Base-by-base conservation (phyloP, 768 basidiomycete species). In the Collybia sp. region DNA sequence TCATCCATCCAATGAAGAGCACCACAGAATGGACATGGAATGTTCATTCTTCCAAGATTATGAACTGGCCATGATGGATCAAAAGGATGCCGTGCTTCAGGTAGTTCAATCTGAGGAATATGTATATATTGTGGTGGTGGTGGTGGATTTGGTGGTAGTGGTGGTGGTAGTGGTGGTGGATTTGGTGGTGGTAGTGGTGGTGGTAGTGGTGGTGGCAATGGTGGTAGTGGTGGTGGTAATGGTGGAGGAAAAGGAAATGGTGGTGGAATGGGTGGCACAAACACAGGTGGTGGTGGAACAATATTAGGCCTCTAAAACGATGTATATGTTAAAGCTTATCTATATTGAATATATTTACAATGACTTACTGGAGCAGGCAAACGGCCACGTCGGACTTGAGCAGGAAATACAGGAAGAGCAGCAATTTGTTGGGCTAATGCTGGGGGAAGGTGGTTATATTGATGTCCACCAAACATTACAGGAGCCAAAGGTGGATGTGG, bases 1-100 rank as follows among this genome's bases (percentile, higher is more conserved):
- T 72, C 69, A 6, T 25, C 57, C 4, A 47, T 25, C 67, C 69
- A 72, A 45, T 72, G 71, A 3, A 66, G 53, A 5, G 70, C 69
- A 8, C 48, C 46, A 50, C 70, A 72, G 33, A 53, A 32, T 2
- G 35, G 49, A 45, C 70, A 72, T n/a, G 30, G 13, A 1, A 65
- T 32, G 48, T 68, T 51, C 71, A 72, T 73, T 0, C 46, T 45
- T 0, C 70, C 70, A 11, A 70, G 52, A 40, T 67, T 55, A 49
- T 64, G 60, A 19, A 37, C 17, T 20, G 47, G 47, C 46, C 41
- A 50, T 12, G 16, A 18, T 35, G 12, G 30, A 50, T 44, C 20
- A 49, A 54, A 50, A 9, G 55, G 47, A 9, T 18, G 35, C 12
- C 47, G n/a, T 36, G 55, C 51, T 36, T 16, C 10, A 12, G 12